These are phyloP conservation scores for Withania somnifera DNA, from an alignment of 305 asterid genomes.

Conservation along the genomic window DNA sequence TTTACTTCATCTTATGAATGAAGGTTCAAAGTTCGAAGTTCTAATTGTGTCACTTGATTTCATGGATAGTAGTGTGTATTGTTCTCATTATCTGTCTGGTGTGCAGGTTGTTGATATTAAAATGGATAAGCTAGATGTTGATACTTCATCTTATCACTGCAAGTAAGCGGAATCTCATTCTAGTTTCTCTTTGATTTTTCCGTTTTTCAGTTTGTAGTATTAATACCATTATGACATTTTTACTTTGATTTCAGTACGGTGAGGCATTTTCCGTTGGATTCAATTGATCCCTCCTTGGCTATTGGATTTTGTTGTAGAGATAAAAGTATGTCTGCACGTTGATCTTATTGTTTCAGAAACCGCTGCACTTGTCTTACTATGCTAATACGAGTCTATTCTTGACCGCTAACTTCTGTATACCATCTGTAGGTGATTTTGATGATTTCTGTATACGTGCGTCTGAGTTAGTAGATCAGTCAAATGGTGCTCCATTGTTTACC, in stretches of 20 bases:
- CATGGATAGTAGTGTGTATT: not conserved
- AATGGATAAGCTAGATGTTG: conserved; percentile 40
- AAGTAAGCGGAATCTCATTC: conserved; percentile 37
- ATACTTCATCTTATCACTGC: conserved; percentile 78
- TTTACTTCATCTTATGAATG: conserved; percentile 59
- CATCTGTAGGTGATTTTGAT: conserved; percentile 64
- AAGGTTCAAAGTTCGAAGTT: conserved; percentile 25
- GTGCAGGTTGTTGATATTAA: conserved; percentile 57
- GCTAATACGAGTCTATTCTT: not conserved
- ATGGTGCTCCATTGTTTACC: conserved; percentile 90
- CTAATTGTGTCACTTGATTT: not conserved
- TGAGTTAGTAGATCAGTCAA: conserved; percentile 52
- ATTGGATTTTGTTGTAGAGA: conserved; percentile 60
- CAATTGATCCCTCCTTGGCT: conserved; percentile 90
- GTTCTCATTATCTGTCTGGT: conserved; percentile 13
- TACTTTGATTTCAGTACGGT: conserved; percentile 40
- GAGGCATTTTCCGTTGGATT: conserved; percentile 62
- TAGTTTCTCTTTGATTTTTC: conserved; percentile 1
- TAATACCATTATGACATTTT: conserved; percentile 4
- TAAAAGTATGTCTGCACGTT: conserved; percentile 32
- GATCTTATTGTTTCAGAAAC: not conserved
- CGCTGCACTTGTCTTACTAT: not conserved
- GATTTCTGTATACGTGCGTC: conserved; percentile 69
- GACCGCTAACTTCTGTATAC: not conserved
- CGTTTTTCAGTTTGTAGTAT: not conserved